Conservation (phyloP, 805 yeast genomes). For the Kazachstania viticola region DNA sequence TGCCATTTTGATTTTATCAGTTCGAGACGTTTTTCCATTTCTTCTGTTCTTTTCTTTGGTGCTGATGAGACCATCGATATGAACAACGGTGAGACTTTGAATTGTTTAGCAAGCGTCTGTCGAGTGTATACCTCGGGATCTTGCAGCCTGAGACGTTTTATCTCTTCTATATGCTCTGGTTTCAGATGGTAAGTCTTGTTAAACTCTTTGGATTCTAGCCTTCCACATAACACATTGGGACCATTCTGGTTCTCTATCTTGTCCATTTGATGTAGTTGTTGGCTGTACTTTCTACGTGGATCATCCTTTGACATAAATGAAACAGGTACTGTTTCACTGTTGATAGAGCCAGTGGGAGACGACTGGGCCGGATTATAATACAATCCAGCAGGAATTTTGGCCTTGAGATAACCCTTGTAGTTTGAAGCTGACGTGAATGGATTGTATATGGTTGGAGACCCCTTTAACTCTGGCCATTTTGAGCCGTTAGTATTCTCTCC, state of each 20-base stretch:
- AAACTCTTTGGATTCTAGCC: constrained; percentile 6
- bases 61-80: constrained; percentile 44
- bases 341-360: constrained; percentile 37
- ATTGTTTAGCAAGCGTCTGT: constrained; percentile 48
- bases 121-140: constrained; percentile 59
- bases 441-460: constrained; percentile 34
- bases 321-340: constrained; percentile 46
- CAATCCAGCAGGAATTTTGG: constrained; percentile 44
- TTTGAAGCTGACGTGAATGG: constrained; percentile 53
- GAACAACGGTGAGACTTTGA: constrained; percentile 38
- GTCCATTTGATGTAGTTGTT: constrained; percentile 14
- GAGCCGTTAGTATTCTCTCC: constrained; percentile 3
- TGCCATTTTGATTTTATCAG: constrained; percentile 40
- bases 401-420: constrained; percentile 36
- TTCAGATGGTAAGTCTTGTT: constrained; percentile 41
- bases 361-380: constrained; percentile 56
- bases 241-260: constrained; percentile 29
- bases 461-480: constrained; percentile 5
- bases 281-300: constrained; percentile 36
- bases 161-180: constrained; percentile 46
- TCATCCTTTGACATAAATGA: constrained; percentile 56
- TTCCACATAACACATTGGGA: constrained; percentile 28
- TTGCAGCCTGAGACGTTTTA: constrained; percentile 39
- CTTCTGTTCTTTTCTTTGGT: constrained; percentile 29
- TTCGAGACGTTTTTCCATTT: constrained; percentile 37